Conservation (phyloP, 768 basidiomycete species). For the Grammothele lineata region DNA sequence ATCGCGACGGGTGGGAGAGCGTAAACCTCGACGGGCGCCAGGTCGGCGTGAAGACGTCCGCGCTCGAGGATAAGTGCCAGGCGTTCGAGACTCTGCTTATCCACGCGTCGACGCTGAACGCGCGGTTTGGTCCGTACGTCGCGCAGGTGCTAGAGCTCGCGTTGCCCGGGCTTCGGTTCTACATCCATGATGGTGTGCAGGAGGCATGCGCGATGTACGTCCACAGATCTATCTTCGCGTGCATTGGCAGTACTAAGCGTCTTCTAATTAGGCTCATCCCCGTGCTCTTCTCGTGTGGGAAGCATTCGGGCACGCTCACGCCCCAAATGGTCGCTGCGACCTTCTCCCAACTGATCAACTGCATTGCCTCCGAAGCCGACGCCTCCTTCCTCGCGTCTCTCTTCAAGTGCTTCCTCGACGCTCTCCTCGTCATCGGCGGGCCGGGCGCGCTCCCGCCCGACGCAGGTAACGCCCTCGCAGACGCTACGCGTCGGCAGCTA, state of each 20-base stretch:
- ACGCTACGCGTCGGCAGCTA: conserved; percentile 70
- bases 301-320: conserved; percentile 59
- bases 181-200: conserved; percentile 81
- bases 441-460: conserved; percentile 48
- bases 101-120: conserved; percentile 65
- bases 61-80: conserved; percentile 83
- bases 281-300: conserved; percentile 64
- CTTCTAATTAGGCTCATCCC: conserved; percentile 59
- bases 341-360: conserved; percentile 59
- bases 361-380: conserved; percentile 66
- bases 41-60: conserved; percentile 73
- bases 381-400: conserved; percentile 74
- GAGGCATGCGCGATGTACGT: conserved; percentile 74
- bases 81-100: conserved; percentile 86
- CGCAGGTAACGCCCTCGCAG: conserved; percentile 50
- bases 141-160: conserved; percentile 68
- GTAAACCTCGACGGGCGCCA: conserved; percentile 73
- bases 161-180: conserved; percentile 66
- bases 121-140: conserved; percentile 69
- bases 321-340: conserved; percentile 65
- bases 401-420: conserved; percentile 66
- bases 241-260: neutral
- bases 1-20: conserved; percentile 76
- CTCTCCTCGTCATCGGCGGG: conserved; percentile 55
- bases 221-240: neutral